Percentiles rank a stretch among this genome's conserved stretches.
Conservation (phyloP, 2,329 filamentous ascomycete genomes). For the Ophiostoma triangulosporum region DNA sequence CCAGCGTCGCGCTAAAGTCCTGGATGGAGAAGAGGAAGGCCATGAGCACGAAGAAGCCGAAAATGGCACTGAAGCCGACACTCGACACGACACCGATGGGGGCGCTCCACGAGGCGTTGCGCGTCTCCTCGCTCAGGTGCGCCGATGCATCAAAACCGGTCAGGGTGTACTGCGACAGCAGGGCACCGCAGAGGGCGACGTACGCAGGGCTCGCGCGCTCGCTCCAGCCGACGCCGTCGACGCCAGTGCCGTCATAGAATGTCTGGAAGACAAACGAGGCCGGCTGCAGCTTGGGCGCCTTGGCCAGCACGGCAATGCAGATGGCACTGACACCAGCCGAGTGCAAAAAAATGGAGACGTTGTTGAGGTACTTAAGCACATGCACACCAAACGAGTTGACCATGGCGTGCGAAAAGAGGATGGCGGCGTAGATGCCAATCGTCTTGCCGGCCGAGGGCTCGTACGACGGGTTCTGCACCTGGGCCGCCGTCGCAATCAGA, state of each 20-base stretch:
- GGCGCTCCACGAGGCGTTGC: conserved; percentile 41
- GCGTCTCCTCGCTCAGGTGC: conserved; percentile 44
- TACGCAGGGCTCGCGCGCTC: conserved; percentile 39
- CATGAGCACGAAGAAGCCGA: conserved; percentile 46
- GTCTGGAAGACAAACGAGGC: conserved; percentile 42
- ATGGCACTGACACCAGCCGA: conserved; percentile 37
- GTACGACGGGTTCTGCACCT: conserved; percentile 24
- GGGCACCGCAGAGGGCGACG: conserved; percentile 37
- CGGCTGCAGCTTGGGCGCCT: conserved; percentile 40
- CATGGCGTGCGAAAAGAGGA: conserved; percentile 38
- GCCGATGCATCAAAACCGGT: conserved; percentile 40
- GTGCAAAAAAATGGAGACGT: conserved; percentile 40
- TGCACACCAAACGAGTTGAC: conserved; percentile 45
- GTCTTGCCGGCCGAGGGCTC: conserved; percentile 31
- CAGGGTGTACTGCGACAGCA: conserved; percentile 37
- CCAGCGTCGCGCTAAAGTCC: conserved; percentile 36
- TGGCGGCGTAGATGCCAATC: conserved; percentile 45
- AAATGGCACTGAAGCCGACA: conserved; percentile 40
- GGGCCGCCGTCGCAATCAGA: conserved; percentile 24
- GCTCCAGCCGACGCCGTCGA: conserved; percentile 35
- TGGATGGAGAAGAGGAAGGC: conserved; percentile 45
- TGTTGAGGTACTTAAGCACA: conserved; percentile 42
- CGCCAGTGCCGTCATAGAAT: conserved; percentile 39
- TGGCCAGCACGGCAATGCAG: conserved; percentile 41
- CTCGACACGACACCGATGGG: conserved; percentile 44